phyloP scores from a whole-genome alignment of 768 basidiomycete species.

The Udeniomyces megalosporus region DNA sequence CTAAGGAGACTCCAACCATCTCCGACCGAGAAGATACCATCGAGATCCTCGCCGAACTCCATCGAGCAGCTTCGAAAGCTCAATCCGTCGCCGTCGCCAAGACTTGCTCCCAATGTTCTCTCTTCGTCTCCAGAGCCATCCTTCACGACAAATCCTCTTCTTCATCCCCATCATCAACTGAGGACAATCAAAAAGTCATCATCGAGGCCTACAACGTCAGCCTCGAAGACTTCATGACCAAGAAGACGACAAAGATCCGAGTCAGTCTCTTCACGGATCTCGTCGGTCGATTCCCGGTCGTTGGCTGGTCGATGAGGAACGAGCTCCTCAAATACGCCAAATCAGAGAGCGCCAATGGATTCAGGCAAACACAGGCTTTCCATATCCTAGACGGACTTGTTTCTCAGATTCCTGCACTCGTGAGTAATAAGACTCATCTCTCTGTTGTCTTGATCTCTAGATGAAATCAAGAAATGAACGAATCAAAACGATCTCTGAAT shows the following conservation, averaged over 20 bases:
- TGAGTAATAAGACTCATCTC: slow-evolving; percentile 15
- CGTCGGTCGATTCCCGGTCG: slow-evolving; percentile 45
- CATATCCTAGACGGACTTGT: slow-evolving; percentile 52
- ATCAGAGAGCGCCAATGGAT: slow-evolving; percentile 52
- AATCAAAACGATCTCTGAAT: too few relatives aligned
- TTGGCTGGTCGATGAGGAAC: slow-evolving; percentile 49
- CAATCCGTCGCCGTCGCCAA: slow-evolving; percentile 47
- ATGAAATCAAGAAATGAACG: too few relatives aligned
- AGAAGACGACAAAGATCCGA: slow-evolving; percentile 64
- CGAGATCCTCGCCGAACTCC: slow-evolving; percentile 46
- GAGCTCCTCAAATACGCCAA: slow-evolving; percentile 41
- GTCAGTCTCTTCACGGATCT: slow-evolving; percentile 62
- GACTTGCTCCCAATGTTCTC: slow-evolving; percentile 49
- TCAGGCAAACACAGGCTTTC: slow-evolving; percentile 58
- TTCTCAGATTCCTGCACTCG: slow-evolving; percentile 37
- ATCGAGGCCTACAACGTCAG: slow-evolving; percentile 47
- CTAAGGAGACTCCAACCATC: slow-evolving; percentile 45
- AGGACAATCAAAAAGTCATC: slow-evolving; percentile 29
- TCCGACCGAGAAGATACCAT: slow-evolving; percentile 35
- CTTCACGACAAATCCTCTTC: slow-evolving; percentile 24
- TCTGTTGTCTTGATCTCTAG: not conserved
- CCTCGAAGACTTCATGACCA: slow-evolving; percentile 54
- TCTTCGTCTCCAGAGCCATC: slow-evolving; percentile 50
- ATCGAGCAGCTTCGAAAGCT: slow-evolving; percentile 51
- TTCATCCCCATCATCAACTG: slow-evolving; percentile 3